Evolutionary conservation across 1,284 basidiomycete species (phyloP).

Genomic region (Irpex sp.): DNA sequence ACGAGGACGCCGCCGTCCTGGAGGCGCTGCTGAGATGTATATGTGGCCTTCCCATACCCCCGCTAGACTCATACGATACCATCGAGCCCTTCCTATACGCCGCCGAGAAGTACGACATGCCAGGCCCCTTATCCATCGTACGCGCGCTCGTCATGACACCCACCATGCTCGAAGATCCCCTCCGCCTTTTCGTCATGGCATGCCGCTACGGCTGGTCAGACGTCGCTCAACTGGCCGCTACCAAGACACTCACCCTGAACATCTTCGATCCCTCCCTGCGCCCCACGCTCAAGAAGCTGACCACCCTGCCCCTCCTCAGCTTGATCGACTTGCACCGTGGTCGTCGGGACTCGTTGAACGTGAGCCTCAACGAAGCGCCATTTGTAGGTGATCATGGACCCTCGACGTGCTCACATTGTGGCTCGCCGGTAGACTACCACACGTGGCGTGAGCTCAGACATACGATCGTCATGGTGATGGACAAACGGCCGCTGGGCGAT

Average conservation of each 20-base stretch:
- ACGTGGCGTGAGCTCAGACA: constrained; percentile 61
- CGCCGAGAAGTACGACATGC: constrained; percentile 65
- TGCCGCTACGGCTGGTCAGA: constrained; percentile 53
- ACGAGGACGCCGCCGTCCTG: constrained; percentile 49
- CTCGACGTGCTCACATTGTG: constrained; percentile 42
- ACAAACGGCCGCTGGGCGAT: constrained; percentile 51
- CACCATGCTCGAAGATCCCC: constrained; percentile 41
- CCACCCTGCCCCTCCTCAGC: constrained; percentile 43
- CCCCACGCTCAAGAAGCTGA: constrained; percentile 39
- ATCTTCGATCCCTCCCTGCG: constrained; percentile 42
- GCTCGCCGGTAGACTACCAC: constrained; percentile 44
- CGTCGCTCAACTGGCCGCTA: constrained; percentile 46
- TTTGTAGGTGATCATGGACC: constrained; percentile 46
- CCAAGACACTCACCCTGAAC: constrained; percentile 36
- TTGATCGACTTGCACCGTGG: constrained; percentile 47
- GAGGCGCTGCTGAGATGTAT: constrained; percentile 54
- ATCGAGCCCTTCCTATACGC: constrained; percentile 53
- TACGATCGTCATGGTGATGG: constrained; percentile 50
- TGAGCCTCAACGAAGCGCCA: constrained; percentile 47
- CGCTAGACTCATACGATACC: constrained; percentile 43
- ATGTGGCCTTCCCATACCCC: constrained; percentile 46
- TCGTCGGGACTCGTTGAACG: constrained; percentile 42
- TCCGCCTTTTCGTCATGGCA: constrained; percentile 51
- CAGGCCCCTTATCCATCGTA: constrained; percentile 51
- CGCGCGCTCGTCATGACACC: constrained; percentile 48